phyloP scores from a whole-genome alignment of 305 asterid species.

The Solanum aculeatissimum region DNA sequence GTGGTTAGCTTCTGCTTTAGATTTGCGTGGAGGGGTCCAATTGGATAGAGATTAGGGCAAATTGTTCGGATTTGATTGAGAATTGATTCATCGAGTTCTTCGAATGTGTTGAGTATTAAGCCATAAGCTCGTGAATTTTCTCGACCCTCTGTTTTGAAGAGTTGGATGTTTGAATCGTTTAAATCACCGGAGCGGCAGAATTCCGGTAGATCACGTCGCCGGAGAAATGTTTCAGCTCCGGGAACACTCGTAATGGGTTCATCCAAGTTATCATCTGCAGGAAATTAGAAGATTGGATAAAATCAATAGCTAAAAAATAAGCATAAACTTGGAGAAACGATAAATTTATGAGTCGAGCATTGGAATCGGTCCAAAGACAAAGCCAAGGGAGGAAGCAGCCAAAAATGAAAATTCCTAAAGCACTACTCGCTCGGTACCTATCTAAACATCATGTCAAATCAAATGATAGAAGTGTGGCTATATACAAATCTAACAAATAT shows the following conservation, averaged over 20 bases:
- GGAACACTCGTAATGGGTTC: not conserved
- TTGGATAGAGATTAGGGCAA: constrained; percentile 51
- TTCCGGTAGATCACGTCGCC: constrained; percentile 22
- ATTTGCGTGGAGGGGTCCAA: constrained; percentile 64
- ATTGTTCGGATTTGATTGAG: constrained; percentile 26
- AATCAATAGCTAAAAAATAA: not conserved
- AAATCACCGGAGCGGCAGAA: not conserved
- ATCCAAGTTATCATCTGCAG: not conserved
- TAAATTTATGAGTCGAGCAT: not conserved
- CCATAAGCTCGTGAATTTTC: constrained; percentile 38
- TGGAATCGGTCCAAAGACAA: not conserved
- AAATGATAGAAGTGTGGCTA: too few species aligned
- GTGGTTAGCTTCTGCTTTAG: constrained; percentile 24
- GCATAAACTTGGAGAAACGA: not conserved
- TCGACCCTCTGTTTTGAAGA: not conserved
- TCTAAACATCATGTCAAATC: too few species aligned
- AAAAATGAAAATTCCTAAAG: too few species aligned
- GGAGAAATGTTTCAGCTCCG: constrained; percentile 16
- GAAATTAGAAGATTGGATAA: not conserved
- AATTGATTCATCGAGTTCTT: constrained; percentile 43
- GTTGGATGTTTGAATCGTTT: not conserved
- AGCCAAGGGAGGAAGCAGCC: too few species aligned
- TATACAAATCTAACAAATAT: too few species aligned
- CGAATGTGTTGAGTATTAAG: constrained; percentile 62
- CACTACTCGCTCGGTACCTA: too few species aligned